Conservation (phyloP, 805 yeast genomes). For the Tetrapisispora taiwanensis region DNA sequence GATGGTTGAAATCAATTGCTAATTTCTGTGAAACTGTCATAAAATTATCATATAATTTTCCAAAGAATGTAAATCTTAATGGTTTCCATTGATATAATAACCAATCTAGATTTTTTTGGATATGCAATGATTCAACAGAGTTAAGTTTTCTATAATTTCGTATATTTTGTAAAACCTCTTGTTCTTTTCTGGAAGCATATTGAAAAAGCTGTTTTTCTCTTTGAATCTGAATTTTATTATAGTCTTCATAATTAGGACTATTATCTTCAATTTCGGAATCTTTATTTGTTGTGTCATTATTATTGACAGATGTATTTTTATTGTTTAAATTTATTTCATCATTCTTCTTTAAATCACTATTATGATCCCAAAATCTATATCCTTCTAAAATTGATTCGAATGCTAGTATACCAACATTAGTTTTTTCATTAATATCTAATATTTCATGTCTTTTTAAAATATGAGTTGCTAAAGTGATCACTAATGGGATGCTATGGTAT, state of each 20-base stretch:
- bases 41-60: constrained; percentile 42
- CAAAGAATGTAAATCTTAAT: constrained; percentile 38
- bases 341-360: constrained; percentile 11
- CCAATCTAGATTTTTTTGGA: constrained; percentile 35
- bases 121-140: constrained; percentile 32
- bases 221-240: constrained; percentile 18
- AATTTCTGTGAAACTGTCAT: constrained; percentile 44
- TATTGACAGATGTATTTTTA: not conserved
- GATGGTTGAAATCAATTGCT: constrained; percentile 44
- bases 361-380: constrained; percentile 34
- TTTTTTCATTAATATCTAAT: constrained; percentile 12
- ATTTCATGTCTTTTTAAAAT: constrained; percentile 29
- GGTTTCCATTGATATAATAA: constrained; percentile 34
- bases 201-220: constrained; percentile 26
- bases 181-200: constrained; percentile 19
- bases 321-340: not conserved
- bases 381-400: constrained; percentile 33
- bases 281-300: constrained; percentile 1
- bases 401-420: constrained; percentile 26
- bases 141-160: constrained; percentile 32
- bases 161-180: constrained; percentile 15
- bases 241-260: constrained; percentile 10
- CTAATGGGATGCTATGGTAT: constrained; percentile 45
- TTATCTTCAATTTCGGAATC: constrained; percentile 3
- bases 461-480: constrained; percentile 37